These are phyloP conservation scores for Meredithiella fracta DNA, from an alignment of 2,329 filamentous ascomycete species.

Conservation along the genomic window DNA sequence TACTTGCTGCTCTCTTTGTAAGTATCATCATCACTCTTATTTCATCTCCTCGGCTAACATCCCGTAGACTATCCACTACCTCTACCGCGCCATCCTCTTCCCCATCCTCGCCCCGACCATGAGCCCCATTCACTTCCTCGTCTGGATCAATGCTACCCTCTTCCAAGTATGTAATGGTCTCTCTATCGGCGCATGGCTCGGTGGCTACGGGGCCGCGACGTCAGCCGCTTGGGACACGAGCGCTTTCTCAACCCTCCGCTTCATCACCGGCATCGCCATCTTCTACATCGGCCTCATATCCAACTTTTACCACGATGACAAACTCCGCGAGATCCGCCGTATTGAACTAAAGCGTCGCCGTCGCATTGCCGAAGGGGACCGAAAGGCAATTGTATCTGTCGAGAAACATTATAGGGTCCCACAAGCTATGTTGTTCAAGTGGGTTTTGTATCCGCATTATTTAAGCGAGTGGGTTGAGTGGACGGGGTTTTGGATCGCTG, in stretches of 20 bases:
- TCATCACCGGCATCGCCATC: conserved; percentile 49
- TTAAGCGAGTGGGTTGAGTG: conserved; percentile 96
- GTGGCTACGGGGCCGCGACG: conserved; percentile 58
- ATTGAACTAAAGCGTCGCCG: conserved; percentile 42
- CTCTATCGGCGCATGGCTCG: conserved; percentile 64
- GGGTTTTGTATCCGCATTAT: conserved; percentile 82
- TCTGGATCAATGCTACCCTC: conserved; percentile 45
- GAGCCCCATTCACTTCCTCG: conserved; percentile 63
- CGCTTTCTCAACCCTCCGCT: conserved; percentile 26
- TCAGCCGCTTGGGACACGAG: conserved; percentile 30
- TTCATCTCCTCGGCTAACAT: too few relatives aligned
- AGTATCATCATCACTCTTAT: conserved; percentile 18
- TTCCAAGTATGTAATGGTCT: conserved; percentile 76
- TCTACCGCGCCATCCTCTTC: conserved; percentile 71
- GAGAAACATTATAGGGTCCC: conserved; percentile 82
- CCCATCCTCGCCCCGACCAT: conserved; percentile 80
- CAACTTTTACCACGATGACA: conserved; percentile 83
- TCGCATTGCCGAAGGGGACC: conserved; percentile 20
- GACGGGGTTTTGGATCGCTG: conserved; percentile 70
- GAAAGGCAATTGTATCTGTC: conserved; percentile 26
- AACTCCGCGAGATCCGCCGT: conserved; percentile 71
- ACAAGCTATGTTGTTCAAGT: conserved; percentile 63
- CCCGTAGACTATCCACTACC: conserved; percentile 60
- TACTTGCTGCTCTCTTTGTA: conserved; percentile 52
- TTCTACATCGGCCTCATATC: conserved; percentile 61